Percentiles rank a stretch among this genome's conserved stretches.
Evolutionary conservation across 257 asterid species (phyloP).

Genomic region (Penstemon davidsonii): DNA sequence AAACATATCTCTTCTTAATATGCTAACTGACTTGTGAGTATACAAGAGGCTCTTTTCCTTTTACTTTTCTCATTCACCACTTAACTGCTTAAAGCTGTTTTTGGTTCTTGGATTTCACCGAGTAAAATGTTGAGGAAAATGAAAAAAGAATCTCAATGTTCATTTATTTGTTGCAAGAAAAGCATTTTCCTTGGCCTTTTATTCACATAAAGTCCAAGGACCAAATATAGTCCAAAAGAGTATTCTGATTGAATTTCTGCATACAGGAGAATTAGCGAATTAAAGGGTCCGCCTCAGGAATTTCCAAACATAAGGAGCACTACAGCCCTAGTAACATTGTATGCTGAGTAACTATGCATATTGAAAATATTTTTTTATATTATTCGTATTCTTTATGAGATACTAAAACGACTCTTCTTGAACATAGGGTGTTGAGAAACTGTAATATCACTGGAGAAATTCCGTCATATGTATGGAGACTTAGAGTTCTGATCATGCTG

Average conservation of each 20-base stretch:
- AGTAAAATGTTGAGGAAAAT: too few species aligned
- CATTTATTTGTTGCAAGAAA: too few species aligned
- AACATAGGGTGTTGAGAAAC: constrained; percentile 70
- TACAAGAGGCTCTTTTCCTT: not conserved
- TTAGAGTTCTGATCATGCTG: constrained; percentile 57
- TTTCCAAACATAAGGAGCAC: constrained; percentile 70
- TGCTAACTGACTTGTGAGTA: constrained; percentile 69
- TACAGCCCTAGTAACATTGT: constrained; percentile 55
- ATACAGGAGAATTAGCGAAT: constrained; percentile 81
- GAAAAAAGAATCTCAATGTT: too few species aligned
- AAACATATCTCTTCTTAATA: constrained; percentile 63
- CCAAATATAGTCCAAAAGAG: not conserved
- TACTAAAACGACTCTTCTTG: constrained; percentile 28
- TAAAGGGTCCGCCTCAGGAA: constrained; percentile 62
- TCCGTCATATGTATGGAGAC: constrained; percentile 72
- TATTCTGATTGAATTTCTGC: constrained; percentile 27
- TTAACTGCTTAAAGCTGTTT: not conserved
- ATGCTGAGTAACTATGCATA: constrained; percentile 31
- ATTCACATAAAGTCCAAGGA: too few species aligned
- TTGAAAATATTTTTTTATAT: constrained; percentile 16
- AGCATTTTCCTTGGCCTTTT: too few species aligned
- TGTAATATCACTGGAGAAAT: constrained; percentile 77
- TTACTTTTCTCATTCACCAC: constrained; percentile 1
- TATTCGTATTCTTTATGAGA: constrained; percentile 24
- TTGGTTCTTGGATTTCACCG: too few species aligned